Conservation (phyloP, 1,284 basidiomycete genomes). For the Fomitopsis pinicola region DNA sequence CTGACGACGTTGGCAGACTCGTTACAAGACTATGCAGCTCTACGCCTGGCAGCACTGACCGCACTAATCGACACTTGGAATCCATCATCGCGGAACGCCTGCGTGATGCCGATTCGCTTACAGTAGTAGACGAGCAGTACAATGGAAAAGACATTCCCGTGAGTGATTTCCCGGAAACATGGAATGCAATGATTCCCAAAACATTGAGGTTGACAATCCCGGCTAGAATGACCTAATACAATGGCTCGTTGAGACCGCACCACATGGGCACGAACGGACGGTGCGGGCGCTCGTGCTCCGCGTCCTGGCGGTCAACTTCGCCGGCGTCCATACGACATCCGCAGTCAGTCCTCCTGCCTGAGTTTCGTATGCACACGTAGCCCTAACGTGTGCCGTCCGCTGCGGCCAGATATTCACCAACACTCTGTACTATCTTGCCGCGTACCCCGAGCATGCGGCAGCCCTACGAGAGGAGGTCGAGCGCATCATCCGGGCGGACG, state of each 20-base stretch:
- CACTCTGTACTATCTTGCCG: constrained; percentile 37
- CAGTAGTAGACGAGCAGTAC: too few relatives aligned
- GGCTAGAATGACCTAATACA: constrained; percentile 38
- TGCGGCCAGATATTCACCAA: constrained; percentile 20
- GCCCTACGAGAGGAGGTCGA: constrained; percentile 44
- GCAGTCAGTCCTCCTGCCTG: constrained; percentile 23
- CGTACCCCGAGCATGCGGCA: constrained; percentile 33
- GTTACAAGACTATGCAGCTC: too few relatives aligned
- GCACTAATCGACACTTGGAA: too few relatives aligned
- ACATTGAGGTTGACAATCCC: too few relatives aligned
- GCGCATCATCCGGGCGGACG: constrained; percentile 29
- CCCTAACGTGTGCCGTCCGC: not conserved
- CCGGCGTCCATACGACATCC: constrained; percentile 36
- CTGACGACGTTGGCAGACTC: too few relatives aligned
- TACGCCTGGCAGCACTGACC: too few relatives aligned
- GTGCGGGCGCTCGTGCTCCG: constrained; percentile 31
- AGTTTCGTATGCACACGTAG: not conserved
- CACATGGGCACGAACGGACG: constrained; percentile 25
- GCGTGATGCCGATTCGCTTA: too few relatives aligned
- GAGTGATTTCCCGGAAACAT: too few relatives aligned
- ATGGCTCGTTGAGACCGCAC: constrained; percentile 40
- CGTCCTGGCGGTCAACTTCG: constrained; percentile 41
- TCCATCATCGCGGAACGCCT: too few relatives aligned
- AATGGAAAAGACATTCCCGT: too few relatives aligned
- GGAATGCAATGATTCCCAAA: too few relatives aligned